These are phyloP conservation scores for Linum lewisii DNA, from an alignment of 345 rosid species.

Conservation along the genomic window DNA sequence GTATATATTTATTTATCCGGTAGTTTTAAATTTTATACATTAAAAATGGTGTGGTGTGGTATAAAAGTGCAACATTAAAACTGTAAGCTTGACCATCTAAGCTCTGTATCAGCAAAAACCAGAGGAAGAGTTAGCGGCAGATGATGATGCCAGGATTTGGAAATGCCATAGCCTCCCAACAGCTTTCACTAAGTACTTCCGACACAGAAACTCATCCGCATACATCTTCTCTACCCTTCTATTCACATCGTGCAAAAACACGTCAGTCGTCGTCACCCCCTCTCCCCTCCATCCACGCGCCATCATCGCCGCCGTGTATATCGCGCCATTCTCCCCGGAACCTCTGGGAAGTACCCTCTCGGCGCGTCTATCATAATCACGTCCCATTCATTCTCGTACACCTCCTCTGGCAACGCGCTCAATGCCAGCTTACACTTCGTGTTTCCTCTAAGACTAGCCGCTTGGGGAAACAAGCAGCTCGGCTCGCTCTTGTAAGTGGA, in stretches of 20 bases:
- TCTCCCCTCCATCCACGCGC: background rate
- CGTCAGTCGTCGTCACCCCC: background rate
- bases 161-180: conserved; percentile 11
- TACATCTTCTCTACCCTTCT: conserved; percentile 2
- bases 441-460: background rate
- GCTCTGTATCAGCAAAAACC: conserved; percentile 2
- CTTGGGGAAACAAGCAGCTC: background rate
- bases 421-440: conserved; percentile 1
- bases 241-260: conserved; percentile 7
- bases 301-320: conserved; percentile 8
- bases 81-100: too few species aligned
- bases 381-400: conserved; percentile 7
- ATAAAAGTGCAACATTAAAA: too few species aligned
- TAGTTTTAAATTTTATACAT: too few species aligned
- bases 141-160: background rate
- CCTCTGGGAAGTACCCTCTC: conserved; percentile 5
- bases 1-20: too few species aligned
- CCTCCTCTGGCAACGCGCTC: conserved; percentile 5
- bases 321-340: conserved; percentile 5
- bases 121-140: background rate
- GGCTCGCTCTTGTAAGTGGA: background rate
- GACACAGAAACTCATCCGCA: conserved; percentile 3
- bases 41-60: too few species aligned
- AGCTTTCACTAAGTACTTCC: conserved; percentile 4
- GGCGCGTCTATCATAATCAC: conserved; percentile 7